Conservation (phyloP, 176 grass and related monocot genomes). For the Juncus effusus region DNA sequence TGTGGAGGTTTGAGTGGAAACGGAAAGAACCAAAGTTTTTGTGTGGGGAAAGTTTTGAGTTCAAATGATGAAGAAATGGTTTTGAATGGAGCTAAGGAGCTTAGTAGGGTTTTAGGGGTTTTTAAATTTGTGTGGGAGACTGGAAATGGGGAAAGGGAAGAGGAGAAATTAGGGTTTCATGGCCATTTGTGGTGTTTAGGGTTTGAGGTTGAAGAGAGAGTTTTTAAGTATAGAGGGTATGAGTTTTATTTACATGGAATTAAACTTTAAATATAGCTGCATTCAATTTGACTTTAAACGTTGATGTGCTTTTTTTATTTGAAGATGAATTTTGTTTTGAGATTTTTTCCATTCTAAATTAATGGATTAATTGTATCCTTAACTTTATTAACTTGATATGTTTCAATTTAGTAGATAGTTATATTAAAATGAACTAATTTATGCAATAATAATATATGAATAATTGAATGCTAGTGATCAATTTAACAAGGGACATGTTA, state of each 20-base stretch:
- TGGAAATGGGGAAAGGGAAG: slow-evolving; percentile 15
- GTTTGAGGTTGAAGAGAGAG: slow-evolving; percentile 46
- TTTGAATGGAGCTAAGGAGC: slow-evolving; percentile 45
- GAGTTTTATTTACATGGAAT: slow-evolving; percentile 52
- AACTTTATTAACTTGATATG: no score
- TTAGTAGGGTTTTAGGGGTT: slow-evolving; percentile 49
- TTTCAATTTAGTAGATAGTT: no score
- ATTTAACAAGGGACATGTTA: no score
- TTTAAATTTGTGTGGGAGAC: slow-evolving; percentile 73
- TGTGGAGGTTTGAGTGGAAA: slow-evolving; percentile 30
- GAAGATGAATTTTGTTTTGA: no score
- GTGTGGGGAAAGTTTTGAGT: slow-evolving; percentile 40
- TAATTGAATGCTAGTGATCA: no score
- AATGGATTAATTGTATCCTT: no score
- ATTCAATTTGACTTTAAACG: no score
- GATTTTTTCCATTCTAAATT: no score
- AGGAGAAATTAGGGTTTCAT: slow-evolving; percentile 48
- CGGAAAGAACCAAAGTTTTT: slow-evolving; percentile 34
- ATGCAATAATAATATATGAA: no score
- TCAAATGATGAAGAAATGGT: slow-evolving; percentile 29
- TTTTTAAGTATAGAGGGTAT: slow-evolving; percentile 61
- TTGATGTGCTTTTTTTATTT: no score
- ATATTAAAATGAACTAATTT: no score
- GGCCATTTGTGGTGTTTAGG: slow-evolving; percentile 66
- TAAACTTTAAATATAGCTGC: slow-evolving; percentile 10